Percentiles rank a stretch among this genome's conserved stretches.
These are phyloP conservation scores for Gaertneriomyces semiglobifer DNA, from an alignment of 192 early-diverging fungal genomes.

Conservation along the genomic window DNA sequence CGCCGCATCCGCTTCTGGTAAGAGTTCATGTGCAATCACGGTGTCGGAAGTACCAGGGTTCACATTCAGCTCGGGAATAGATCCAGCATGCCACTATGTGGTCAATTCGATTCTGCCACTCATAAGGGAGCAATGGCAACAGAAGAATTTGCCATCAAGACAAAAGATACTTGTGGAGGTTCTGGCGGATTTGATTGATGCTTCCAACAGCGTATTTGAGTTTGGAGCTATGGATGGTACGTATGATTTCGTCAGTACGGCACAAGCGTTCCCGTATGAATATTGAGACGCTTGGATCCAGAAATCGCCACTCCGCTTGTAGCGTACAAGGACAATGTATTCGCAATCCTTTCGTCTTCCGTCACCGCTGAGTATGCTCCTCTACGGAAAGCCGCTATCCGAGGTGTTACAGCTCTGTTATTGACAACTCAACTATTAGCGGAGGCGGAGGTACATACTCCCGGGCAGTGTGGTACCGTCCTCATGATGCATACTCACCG, in stretches of 20 bases:
- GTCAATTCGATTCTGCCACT: constrained; percentile 60
- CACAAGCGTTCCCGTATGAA: no score
- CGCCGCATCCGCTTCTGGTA: constrained; percentile 31
- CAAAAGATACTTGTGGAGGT: constrained; percentile 52
- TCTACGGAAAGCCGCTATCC: constrained; percentile 65
- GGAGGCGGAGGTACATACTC: constrained; percentile 5
- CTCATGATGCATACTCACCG: no score
- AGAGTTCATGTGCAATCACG: not conserved
- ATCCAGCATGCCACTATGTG: constrained; percentile 58
- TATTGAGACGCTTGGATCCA: not conserved
- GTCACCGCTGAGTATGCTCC: constrained; percentile 73
- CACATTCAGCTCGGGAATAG: constrained; percentile 31
- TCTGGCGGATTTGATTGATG: constrained; percentile 69
- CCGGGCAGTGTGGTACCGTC: no score
- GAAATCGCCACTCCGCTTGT: constrained; percentile 60
- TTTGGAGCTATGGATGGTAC: constrained; percentile 32
- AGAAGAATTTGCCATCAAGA: constrained; percentile 54
- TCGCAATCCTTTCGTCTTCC: constrained; percentile 61
- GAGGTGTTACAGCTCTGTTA: constrained; percentile 57
- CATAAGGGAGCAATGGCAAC: constrained; percentile 56
- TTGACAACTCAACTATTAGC: constrained; percentile 15
- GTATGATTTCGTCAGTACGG: not conserved
- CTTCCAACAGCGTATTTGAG: constrained; percentile 59
- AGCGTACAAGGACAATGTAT: constrained; percentile 71
- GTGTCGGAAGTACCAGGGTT: not conserved